These are phyloP conservation scores for Cucurbita pepo DNA, from an alignment of 306 rosid genomes.

Conservation along the genomic window DNA sequence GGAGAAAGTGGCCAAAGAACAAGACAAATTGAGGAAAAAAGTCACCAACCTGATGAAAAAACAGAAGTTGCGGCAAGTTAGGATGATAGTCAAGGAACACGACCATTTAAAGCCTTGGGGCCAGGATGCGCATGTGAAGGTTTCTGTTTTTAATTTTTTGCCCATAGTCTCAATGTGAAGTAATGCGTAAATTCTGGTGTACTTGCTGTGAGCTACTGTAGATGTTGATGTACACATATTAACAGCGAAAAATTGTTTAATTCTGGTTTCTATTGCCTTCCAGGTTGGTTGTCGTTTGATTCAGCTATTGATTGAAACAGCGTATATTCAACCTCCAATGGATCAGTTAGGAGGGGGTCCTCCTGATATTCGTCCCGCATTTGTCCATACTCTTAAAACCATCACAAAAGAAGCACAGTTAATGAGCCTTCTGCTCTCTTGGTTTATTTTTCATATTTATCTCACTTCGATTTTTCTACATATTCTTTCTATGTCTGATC, in stretches of 20 bases:
- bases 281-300: constrained; percentile 78
- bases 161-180: background rate
- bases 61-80: constrained; percentile 45
- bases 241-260: background rate
- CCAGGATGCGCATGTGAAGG: constrained; percentile 85
- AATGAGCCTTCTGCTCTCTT: constrained; percentile 16
- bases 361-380: constrained; percentile 81
- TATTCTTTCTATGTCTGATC: background rate
- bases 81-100: constrained; percentile 31
- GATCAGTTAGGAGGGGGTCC: constrained; percentile 60
- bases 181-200: background rate
- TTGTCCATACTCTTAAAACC: constrained; percentile 46
- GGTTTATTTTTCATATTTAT: background rate
- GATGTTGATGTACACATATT: background rate
- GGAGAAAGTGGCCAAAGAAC: constrained; percentile 13
- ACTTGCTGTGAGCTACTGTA: background rate
- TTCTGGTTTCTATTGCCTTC: constrained; percentile 12
- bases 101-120: constrained; percentile 78
- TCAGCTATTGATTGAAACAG: constrained; percentile 63
- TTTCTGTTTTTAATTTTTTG: constrained; percentile 8
- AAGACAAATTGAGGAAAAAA: constrained; percentile 27
- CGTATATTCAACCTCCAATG: constrained; percentile 73
- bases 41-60: constrained; percentile 42
- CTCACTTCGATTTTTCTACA: background rate
- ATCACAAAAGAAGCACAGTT: constrained; percentile 39